These are phyloP conservation scores for Cytospora paraplurivora DNA, from an alignment of 2,329 filamentous ascomycete species.

Conservation along the genomic window DNA sequence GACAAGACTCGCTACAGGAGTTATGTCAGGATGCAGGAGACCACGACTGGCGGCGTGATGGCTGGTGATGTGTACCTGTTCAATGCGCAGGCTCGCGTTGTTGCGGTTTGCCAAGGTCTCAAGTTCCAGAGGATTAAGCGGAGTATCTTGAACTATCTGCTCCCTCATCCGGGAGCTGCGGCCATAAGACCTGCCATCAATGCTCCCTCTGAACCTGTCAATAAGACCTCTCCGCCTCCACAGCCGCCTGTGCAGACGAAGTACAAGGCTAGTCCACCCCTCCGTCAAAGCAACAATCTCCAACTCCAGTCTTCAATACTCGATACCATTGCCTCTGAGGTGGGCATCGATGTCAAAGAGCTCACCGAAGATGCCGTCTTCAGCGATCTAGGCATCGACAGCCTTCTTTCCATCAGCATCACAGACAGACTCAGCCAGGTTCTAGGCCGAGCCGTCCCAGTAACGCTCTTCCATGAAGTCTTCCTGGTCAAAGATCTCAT, in stretches of 20 bases:
- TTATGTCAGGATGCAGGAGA: slow-evolving; percentile 35
- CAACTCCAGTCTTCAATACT: not conserved
- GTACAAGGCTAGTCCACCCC: not conserved
- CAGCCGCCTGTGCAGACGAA: not conserved
- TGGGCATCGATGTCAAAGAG: slow-evolving; percentile 27
- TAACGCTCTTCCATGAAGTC: slow-evolving; percentile 31
- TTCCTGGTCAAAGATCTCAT: slow-evolving; percentile 30
- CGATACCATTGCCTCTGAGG: slow-evolving; percentile 27
- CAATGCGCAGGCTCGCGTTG: slow-evolving; percentile 30
- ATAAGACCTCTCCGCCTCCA: not conserved
- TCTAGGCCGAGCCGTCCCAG: slow-evolving; percentile 30
- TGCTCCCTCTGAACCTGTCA: slow-evolving; percentile 14
- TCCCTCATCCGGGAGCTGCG: not conserved
- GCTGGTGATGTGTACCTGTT: slow-evolving; percentile 36
- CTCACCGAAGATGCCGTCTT: slow-evolving; percentile 31
- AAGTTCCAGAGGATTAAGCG: slow-evolving; percentile 34
- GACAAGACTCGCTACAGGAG: slow-evolving; percentile 26
- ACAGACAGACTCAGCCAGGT: slow-evolving; percentile 19
- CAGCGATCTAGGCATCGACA: slow-evolving; percentile 37
- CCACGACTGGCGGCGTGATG: slow-evolving; percentile 26
- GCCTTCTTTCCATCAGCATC: slow-evolving; percentile 35
- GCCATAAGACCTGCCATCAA: slow-evolving; percentile 5
- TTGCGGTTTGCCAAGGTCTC: slow-evolving; percentile 33
- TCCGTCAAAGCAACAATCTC: not conserved
- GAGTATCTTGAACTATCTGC: slow-evolving; percentile 24